A percentile compares a stretch with the other conserved stretches of the same genome.
phyloP scores from a whole-genome alignment of 2,329 filamentous ascomycete genomes.

The Penicillium capsulatum region DNA sequence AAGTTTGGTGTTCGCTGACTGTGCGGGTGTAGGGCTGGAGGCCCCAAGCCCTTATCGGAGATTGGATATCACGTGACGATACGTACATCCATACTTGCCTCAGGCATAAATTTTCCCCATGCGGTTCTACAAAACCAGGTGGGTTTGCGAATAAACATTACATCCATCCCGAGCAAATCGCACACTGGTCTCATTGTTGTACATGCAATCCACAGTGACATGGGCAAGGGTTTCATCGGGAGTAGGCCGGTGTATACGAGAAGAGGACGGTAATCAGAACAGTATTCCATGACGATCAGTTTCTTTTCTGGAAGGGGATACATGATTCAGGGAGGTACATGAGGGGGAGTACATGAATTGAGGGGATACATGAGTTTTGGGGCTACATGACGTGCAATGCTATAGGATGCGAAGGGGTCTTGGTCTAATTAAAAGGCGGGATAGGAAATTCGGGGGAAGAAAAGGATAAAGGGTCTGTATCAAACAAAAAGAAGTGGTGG shows the following conservation, averaged over 20 bases:
- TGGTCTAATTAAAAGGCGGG: conserved; percentile 37
- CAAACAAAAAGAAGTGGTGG: conserved; percentile 13
- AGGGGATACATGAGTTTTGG: conserved; percentile 40
- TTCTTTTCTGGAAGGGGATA: conserved; percentile 33
- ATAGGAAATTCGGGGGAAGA: conserved; percentile 23
- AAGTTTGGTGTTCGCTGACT: conserved; percentile 27
- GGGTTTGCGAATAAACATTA: no score
- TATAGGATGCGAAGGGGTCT: conserved; percentile 28
- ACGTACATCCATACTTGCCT: conserved; percentile 5
- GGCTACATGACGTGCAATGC: conserved; percentile 30
- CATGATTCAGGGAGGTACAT: conserved; percentile 41
- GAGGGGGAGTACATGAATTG: conserved; percentile 24
- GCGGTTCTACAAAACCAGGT: no score
- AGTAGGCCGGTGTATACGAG: conserved; percentile 15
- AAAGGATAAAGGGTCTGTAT: conserved; percentile 17
- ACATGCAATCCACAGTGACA: no score
- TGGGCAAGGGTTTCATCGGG: conserved; percentile 3
- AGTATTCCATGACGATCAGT: conserved; percentile 30
- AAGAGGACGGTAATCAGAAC: conserved; percentile 14
- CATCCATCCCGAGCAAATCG: no score
- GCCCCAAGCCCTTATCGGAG: conserved; percentile 26
- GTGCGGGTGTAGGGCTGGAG: conserved; percentile 32
- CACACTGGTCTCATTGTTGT: no score
- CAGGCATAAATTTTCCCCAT: conserved; percentile 8
- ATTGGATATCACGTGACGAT: conserved; percentile 21